Base-by-base conservation (phyloP, 495 filamentous ascomycete species). In the Aspergillus panamensis region DNA sequence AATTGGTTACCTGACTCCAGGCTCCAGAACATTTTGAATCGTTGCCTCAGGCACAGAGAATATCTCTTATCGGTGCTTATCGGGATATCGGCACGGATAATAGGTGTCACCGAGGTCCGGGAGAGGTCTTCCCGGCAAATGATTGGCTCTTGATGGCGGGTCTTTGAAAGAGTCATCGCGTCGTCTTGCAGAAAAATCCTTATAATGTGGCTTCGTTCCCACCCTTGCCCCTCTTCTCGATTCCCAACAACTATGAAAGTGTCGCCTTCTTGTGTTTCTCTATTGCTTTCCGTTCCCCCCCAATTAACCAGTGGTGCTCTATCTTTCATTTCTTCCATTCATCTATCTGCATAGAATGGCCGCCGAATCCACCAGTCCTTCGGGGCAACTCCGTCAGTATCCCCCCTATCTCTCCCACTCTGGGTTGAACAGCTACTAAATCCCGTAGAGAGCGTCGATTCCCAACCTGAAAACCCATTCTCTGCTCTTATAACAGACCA, bases 391-490 rank as follows among this genome's bases (percentile, higher is more conserved):
- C 69, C 73, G 78, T 81, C 77, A 80, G 78, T 81, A 48, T 63
- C 53, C 61, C 44, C 57, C 61, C 52, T 31, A 58, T 48, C 51
- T 42, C 25, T 25, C 35, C 16, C 14, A n/a, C n/a, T 5, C n/a
- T 44, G 32, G 40, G 21, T 29, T 67, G 67, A 61, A 73, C 70
- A 64, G 73, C 73, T 82, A 76, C 80, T 82, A 81, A 82, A 82
- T 82, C 80, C 80, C 80, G 80, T 81, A 88, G 85, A 82, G 75
- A 81, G 77, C 73, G 70, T 82, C 69, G 73, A 72, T 55, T 70
- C 74, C 43, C 91, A 96, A 70, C 86, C 90, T 65, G 93, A 96
- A 77, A 98, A 96, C 77, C 92, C 93, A 20, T 97, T 92, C 70
- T 86, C 89, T 51, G 73, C 79, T 35, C 77, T 98, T 61, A 96